Conservation (phyloP, 2,329 filamentous ascomycete species). For the Triangularia setosa region DNA sequence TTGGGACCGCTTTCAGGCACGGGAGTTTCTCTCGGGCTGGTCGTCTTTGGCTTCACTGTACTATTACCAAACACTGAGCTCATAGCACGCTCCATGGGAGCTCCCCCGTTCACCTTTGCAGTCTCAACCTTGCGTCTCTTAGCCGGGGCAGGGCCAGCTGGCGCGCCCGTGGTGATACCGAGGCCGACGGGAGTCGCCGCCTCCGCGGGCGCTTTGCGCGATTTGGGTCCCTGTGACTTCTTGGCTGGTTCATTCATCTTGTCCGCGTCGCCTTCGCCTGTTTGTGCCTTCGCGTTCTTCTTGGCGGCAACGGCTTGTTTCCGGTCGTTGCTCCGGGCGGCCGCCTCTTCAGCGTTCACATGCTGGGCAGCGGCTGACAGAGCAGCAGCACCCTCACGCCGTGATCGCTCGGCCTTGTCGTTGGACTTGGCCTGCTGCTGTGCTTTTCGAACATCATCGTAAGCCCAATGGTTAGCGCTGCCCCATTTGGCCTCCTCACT, state of each 20-base stretch:
- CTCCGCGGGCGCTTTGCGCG: slow-evolving; percentile 53
- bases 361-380: slow-evolving; percentile 75
- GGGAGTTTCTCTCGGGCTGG: slow-evolving; percentile 67
- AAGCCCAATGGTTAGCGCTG: slow-evolving; percentile 91
- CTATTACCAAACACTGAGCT: slow-evolving; percentile 52
- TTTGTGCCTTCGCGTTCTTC: slow-evolving; percentile 66
- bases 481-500: slow-evolving; percentile 93
- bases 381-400: slow-evolving; percentile 72
- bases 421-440: slow-evolving; percentile 46
- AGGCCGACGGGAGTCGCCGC: slow-evolving; percentile 49
- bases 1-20: slow-evolving; percentile 63
- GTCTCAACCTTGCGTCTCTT: slow-evolving; percentile 85
- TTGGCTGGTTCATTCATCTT: slow-evolving; percentile 51
- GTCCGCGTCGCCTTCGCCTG: slow-evolving; percentile 62
- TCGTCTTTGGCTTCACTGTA: slow-evolving; percentile 53
- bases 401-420: slow-evolving; percentile 64
- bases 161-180: slow-evolving; percentile 56
- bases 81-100: slow-evolving; percentile 64
- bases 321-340: slow-evolving; percentile 76
- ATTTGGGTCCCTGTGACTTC: slow-evolving; percentile 60
- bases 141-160: slow-evolving; percentile 48
- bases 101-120: slow-evolving; percentile 48
- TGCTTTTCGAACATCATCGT: slow-evolving; percentile 69
- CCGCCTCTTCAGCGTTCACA: slow-evolving; percentile 76
- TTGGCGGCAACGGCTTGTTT: slow-evolving; percentile 78